phyloP scores from a whole-genome alignment of 2,329 filamentous ascomycete species.

The Fusarium odoratissimum region DNA sequence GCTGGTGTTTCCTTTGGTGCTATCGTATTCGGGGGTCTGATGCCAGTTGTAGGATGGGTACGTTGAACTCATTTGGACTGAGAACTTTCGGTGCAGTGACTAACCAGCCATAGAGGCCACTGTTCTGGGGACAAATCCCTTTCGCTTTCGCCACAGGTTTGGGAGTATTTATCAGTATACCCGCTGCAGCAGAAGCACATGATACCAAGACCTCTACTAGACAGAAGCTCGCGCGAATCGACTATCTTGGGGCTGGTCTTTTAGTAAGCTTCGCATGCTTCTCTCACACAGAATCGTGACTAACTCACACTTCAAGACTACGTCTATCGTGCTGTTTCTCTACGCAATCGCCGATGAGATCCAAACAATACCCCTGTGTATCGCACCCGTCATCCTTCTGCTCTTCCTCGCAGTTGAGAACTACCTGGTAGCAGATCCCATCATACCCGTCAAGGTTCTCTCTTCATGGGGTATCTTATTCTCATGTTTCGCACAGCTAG shows the following conservation, averaged over 20 bases:
- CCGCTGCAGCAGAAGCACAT: conserved; percentile 48
- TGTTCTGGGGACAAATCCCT: conserved; percentile 81
- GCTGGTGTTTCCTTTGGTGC: conserved; percentile 77
- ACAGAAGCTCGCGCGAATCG: conserved; percentile 72
- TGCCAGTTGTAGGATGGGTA: conserved; percentile 77
- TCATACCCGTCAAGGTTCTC: conserved; percentile 79
- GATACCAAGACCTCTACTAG: conserved; percentile 48
- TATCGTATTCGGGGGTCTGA: conserved; percentile 74
- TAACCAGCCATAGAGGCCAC: conserved; percentile 63
- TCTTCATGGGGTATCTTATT: conserved; percentile 76
- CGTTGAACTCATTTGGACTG: conserved; percentile 40
- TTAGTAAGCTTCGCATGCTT: conserved; percentile 60
- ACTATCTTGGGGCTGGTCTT: conserved; percentile 78
- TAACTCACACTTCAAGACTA: conserved; percentile 56
- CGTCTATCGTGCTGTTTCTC: conserved; percentile 77
- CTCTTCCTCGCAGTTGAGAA: conserved; percentile 73
- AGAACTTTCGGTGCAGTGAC: not conserved
- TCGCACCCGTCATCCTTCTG: conserved; percentile 64
- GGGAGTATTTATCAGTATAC: conserved; percentile 74
- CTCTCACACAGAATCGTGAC: not conserved
- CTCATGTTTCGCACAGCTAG: conserved; percentile 78
- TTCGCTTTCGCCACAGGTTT: conserved; percentile 70
- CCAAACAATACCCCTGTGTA: conserved; percentile 66
- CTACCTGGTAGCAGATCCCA: conserved; percentile 72
- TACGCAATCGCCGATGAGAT: conserved; percentile 75